phyloP scores from a whole-genome alignment of 305 asterid species.

The Fraxinus dipetala region DNA sequence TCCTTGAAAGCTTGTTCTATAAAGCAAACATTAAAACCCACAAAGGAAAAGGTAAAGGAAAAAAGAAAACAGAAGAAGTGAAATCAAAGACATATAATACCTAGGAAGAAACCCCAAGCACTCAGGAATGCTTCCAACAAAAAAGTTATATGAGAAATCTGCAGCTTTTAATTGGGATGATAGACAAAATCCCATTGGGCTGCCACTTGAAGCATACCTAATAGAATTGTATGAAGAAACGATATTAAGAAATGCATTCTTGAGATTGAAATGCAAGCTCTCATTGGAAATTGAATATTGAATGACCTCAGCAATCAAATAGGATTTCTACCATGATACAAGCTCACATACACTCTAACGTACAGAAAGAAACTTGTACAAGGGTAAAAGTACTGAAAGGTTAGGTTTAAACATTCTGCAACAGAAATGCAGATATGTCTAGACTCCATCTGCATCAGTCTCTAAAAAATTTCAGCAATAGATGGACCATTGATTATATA shows the following conservation, averaged over 20 bases:
- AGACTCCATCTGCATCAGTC: not conserved
- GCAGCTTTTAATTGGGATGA: slow-evolving; percentile 63
- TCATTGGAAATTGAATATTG: not conserved
- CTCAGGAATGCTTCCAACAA: slow-evolving; percentile 73
- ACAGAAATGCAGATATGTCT: not conserved
- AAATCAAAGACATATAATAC: slow-evolving; percentile 20
- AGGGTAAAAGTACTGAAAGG: not conserved
- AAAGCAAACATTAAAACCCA: slow-evolving; percentile 16
- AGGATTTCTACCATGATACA: not conserved
- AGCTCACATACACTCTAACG: not conserved
- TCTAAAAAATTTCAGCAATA: not conserved
- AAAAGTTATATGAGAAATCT: slow-evolving; percentile 77
- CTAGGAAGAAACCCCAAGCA: slow-evolving; percentile 74
- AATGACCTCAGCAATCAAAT: not conserved
- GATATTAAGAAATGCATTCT: not conserved
- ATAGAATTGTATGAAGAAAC: slow-evolving; percentile 16
- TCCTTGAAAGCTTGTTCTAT: slow-evolving; percentile 71
- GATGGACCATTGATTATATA: not conserved
- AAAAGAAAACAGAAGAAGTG: not conserved
- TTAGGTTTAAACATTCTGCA: not conserved
- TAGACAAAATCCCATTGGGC: slow-evolving; percentile 60
- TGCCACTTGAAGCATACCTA: slow-evolving; percentile 61
- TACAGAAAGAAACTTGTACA: not conserved
- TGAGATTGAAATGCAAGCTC: not conserved
- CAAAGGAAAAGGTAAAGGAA: not conserved